These are phyloP conservation scores for Saccharomycopsis microspora DNA, from an alignment of 805 yeast species.

Conservation along the genomic window DNA sequence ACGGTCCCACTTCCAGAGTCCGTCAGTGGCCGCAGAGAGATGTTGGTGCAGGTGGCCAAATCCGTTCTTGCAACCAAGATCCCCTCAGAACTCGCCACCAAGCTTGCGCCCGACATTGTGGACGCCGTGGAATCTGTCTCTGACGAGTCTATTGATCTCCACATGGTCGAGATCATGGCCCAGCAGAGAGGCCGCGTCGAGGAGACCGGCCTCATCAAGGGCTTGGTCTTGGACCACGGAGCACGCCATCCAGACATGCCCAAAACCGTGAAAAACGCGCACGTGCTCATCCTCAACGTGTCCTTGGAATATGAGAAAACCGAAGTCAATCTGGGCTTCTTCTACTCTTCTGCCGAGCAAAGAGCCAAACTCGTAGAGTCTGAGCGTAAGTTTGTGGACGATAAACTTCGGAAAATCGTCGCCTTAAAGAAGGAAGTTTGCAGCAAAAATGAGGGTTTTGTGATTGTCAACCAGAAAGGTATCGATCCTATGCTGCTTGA, in stretches of 20 bases:
- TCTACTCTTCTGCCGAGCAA: slow-evolving; percentile 90
- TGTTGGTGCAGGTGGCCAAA: slow-evolving; percentile 83
- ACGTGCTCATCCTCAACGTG: slow-evolving; percentile 80
- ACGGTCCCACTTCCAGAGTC: slow-evolving; percentile 36
- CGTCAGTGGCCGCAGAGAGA: slow-evolving; percentile 56
- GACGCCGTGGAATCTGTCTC: slow-evolving; percentile 84
- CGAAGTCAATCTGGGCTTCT: slow-evolving; percentile 93
- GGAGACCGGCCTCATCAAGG: slow-evolving; percentile 74
- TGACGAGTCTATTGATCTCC: slow-evolving; percentile 55
- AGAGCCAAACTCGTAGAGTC: slow-evolving; percentile 88
- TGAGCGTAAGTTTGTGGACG: slow-evolving; percentile 91
- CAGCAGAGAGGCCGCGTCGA: slow-evolving; percentile 89
- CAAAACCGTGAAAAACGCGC: slow-evolving; percentile 69
- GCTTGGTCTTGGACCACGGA: slow-evolving; percentile 94
- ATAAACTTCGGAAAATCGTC: slow-evolving; percentile 79
- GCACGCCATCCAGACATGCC: slow-evolving; percentile 99
- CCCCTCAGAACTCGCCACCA: slow-evolving; percentile 59
- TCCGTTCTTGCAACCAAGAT: slow-evolving; percentile 86
- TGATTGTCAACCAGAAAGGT: slow-evolving; percentile 94
- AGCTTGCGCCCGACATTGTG: slow-evolving; percentile 86
- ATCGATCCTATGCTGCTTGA: slow-evolving; percentile 97
- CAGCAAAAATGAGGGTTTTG: slow-evolving; percentile 69
- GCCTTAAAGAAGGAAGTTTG: slow-evolving; percentile 91
- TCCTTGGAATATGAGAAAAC: slow-evolving; percentile 95
- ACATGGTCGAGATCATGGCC: slow-evolving; percentile 96